Conservation (phyloP, 257 asterid genomes). For the Solanum pennellii region DNA sequence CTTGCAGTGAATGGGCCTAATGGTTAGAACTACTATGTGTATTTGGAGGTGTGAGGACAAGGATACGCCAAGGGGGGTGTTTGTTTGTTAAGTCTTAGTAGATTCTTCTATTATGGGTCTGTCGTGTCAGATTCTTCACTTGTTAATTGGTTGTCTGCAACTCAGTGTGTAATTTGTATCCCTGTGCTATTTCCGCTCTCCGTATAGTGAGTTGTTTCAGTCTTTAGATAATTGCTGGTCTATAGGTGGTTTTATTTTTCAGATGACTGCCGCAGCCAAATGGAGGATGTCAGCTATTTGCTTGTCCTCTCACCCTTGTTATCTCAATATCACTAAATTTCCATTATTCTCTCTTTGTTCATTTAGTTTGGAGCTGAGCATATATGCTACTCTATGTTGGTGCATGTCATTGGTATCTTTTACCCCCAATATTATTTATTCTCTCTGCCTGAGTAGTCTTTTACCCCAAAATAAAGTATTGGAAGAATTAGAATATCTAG, state of each 20-base stretch:
- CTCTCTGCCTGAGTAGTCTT: neutral
- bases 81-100: constrained; percentile 11
- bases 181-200: constrained; percentile 3
- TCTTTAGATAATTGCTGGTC: constrained; percentile 27
- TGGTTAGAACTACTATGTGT: constrained; percentile 9
- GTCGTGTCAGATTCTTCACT: constrained; percentile 11
- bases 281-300: neutral
- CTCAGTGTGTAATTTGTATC: constrained; percentile 18
- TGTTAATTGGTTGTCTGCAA: constrained; percentile 20
- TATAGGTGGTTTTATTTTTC: constrained; percentile 42
- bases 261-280: constrained; percentile 16
- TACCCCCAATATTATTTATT: neutral
- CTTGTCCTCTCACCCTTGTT: neutral
- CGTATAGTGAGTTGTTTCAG: constrained; percentile 1
- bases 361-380: neutral
- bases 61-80: constrained; percentile 4
- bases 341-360: neutral
- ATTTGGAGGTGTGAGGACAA: constrained; percentile 5
- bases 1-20: constrained; percentile 44
- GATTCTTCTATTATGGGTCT: constrained; percentile 19
- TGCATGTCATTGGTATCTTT: neutral
- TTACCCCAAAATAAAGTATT: neutral
- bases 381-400: neutral
- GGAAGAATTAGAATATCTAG: neutral
- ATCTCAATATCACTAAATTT: neutral